Percentiles rank a stretch among this genome's conserved stretches.
Evolutionary conservation across 2,329 filamentous ascomycete species (phyloP).

Genomic region (Aciculosporium take): DNA sequence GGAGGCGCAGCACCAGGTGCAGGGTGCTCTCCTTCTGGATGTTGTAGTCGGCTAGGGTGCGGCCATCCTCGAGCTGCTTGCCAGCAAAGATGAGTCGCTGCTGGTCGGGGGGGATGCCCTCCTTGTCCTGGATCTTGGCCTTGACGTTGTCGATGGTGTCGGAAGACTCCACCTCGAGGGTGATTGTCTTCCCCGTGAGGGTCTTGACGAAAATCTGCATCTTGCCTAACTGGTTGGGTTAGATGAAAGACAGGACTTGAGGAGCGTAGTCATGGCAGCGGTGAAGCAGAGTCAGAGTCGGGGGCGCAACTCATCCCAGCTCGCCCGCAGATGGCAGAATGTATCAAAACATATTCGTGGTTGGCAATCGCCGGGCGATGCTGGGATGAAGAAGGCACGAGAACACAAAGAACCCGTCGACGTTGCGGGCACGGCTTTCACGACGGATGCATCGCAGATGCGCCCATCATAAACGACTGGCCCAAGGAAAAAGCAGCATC

Average conservation of each 20-base stretch:
- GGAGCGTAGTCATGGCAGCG: background rate
- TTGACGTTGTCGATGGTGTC: conserved; percentile 99
- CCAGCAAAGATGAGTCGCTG: conserved; percentile 99
- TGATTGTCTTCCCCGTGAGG: conserved; percentile 99
- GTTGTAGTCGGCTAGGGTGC: conserved; percentile 99
- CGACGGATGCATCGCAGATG: conserved; percentile 15
- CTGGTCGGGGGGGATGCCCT: conserved; percentile 95
- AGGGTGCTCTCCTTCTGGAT: conserved; percentile 99
- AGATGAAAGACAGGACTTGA: conserved; percentile 16
- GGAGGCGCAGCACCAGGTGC: conserved; percentile 92
- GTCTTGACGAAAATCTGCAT: conserved; percentile 71
- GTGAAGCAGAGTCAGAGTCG: background rate
- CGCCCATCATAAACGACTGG: conserved; percentile 14
- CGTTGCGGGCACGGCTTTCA: conserved; percentile 15
- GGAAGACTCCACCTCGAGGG: conserved; percentile 99
- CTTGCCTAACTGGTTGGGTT: conserved; percentile 41
- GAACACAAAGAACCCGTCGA: conserved; percentile 3
- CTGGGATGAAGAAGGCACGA: conserved; percentile 7
- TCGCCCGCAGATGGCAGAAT: background rate
- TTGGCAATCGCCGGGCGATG: conserved; percentile 3
- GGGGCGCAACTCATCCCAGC: no score
- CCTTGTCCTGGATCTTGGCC: conserved; percentile 98
- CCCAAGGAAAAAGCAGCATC: conserved; percentile 30
- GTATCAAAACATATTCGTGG: no score
- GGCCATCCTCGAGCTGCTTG: conserved; percentile 99